Conservation (phyloP, 192 early-diverging fungal species). For the Backusella macrospora region DNA sequence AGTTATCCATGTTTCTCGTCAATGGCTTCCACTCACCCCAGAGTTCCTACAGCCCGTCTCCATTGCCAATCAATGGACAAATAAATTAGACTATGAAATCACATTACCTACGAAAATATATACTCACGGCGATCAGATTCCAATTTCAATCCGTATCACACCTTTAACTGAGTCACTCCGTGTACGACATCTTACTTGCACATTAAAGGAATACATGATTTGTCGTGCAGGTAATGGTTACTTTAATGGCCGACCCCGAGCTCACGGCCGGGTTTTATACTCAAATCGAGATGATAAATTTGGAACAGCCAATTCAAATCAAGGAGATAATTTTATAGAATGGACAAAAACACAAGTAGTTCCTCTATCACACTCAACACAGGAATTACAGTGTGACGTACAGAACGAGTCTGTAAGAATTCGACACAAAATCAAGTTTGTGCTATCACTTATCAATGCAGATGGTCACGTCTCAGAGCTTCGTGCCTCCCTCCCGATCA, state of each 20-base stretch:
- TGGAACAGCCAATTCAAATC: background rate
- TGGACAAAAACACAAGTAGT: conserved; percentile 29
- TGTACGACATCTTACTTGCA: conserved; percentile 46
- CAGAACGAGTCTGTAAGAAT: conserved; percentile 35
- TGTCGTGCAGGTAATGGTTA: conserved; percentile 42
- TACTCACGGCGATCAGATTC: conserved; percentile 55
- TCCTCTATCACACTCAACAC: conserved; percentile 8
- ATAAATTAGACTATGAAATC: conserved; percentile 58
- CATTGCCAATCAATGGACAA: conserved; percentile 54
- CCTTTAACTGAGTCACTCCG: conserved; percentile 47
- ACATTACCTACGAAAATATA: conserved; percentile 55
- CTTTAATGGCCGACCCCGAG: conserved; percentile 5
- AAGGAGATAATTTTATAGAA: background rate
- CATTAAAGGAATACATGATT: conserved; percentile 59
- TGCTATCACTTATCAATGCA: conserved; percentile 24
- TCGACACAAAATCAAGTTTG: conserved; percentile 41
- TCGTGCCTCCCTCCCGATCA: conserved; percentile 38
- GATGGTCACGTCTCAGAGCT: conserved; percentile 36
- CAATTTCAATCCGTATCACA: conserved; percentile 45
- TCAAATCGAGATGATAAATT: conserved; percentile 9
- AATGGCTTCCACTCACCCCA: conserved; percentile 46
- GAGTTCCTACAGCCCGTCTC: conserved; percentile 53
- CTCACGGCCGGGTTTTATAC: conserved; percentile 8
- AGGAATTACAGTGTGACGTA: conserved; percentile 35
- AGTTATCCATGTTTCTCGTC: conserved; percentile 49